These are phyloP conservation scores for Mycena olivaceomarginata DNA, from an alignment of 768 basidiomycete species.

Conservation along the genomic window DNA sequence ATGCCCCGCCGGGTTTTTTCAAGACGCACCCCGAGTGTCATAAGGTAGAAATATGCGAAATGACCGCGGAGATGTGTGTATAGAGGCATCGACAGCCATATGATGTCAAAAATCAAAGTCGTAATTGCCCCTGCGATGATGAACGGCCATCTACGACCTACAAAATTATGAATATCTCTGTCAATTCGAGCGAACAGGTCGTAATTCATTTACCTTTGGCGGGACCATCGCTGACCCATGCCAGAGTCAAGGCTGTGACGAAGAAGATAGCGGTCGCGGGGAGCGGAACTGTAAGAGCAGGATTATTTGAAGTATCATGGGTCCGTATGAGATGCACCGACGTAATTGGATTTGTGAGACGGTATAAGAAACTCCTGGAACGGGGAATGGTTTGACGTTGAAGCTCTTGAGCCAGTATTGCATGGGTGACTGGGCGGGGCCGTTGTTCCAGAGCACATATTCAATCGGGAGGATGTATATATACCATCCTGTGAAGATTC, in stretches of 20 bases:
- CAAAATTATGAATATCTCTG: not conserved
- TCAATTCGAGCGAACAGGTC: not conserved
- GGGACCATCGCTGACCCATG: conserved; percentile 44
- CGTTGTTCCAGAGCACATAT: conserved; percentile 48
- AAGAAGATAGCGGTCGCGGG: conserved; percentile 42
- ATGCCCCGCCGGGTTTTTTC: not conserved
- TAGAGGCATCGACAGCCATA: conserved; percentile 41
- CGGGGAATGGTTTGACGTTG: conserved; percentile 45
- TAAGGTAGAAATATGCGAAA: conserved; percentile 46
- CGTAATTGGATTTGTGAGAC: conserved; percentile 45
- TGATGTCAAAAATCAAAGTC: conserved; percentile 35
- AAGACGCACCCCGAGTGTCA: conserved; percentile 41
- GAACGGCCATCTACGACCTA: conserved; percentile 41
- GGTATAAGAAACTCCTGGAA: conserved; percentile 37
- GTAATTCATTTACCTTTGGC: conserved; percentile 28
- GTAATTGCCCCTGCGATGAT: conserved; percentile 31
- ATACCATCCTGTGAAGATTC: conserved; percentile 41
- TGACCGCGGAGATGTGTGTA: conserved; percentile 40
- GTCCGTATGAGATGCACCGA: not conserved
- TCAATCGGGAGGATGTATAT: conserved; percentile 43
- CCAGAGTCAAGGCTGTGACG: conserved; percentile 37
- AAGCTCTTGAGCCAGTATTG: conserved; percentile 46
- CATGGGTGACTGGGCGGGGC: conserved; percentile 37
- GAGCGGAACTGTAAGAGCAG: conserved; percentile 34
- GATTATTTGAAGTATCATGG: not conserved